Conservation (phyloP, 116 monocot genomes). For the Trichopus zeylanicus region DNA sequence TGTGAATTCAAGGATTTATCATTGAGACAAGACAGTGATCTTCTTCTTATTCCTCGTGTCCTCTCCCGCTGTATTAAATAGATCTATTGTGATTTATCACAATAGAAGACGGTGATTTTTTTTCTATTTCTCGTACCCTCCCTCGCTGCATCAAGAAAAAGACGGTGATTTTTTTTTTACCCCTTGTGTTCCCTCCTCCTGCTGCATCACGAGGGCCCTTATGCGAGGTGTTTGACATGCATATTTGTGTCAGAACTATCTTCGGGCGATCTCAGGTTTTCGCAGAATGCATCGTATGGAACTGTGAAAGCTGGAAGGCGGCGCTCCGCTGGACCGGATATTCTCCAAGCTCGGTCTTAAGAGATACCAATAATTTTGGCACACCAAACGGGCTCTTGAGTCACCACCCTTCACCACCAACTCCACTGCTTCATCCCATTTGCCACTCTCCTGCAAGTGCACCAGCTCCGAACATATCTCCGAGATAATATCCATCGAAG, state of each 20-base stretch:
- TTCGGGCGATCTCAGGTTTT: neutral
- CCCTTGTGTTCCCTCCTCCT: too few species aligned
- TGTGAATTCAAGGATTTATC: too few species aligned
- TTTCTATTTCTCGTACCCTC: too few species aligned
- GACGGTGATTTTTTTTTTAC: too few species aligned
- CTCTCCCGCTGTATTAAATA: too few species aligned
- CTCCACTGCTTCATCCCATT: constrained; percentile 77
- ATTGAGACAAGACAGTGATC: too few species aligned
- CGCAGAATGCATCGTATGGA: constrained; percentile 58
- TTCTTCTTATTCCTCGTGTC: too few species aligned
- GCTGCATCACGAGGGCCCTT: too few species aligned
- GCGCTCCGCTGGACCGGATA: constrained; percentile 50
- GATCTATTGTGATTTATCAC: too few species aligned
- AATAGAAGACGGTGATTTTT: too few species aligned
- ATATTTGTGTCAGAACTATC: neutral
- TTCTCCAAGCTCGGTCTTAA: constrained; percentile 72
- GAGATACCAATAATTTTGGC: constrained; percentile 79
- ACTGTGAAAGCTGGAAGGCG: constrained; percentile 66
- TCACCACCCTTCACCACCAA: constrained; percentile 66
- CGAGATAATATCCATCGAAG: constrained; percentile 27
- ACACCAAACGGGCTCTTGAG: constrained; percentile 37
- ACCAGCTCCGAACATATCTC: constrained; percentile 50
- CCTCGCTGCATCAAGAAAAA: too few species aligned
- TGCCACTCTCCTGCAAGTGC: constrained; percentile 38
- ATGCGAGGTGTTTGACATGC: neutral